Evolutionary conservation across 306 rosid species (phyloP).

Genomic region (Cucurbita moschata): DNA sequence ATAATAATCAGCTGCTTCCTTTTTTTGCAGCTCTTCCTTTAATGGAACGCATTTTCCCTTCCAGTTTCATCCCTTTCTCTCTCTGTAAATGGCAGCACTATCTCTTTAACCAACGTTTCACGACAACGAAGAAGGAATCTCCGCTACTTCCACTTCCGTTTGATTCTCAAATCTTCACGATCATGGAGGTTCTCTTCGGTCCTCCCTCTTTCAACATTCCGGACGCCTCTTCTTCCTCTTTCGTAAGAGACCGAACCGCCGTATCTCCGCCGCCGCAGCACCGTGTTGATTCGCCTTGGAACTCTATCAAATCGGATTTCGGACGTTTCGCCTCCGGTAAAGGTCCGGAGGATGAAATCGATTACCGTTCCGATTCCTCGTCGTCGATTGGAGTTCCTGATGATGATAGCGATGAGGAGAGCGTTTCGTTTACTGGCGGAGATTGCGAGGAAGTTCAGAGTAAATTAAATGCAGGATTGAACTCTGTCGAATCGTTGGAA

Average conservation of each 20-base stretch:
- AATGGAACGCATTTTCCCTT: not conserved
- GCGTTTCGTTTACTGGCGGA: conserved; percentile 15
- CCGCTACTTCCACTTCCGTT: not conserved
- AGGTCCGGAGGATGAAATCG: conserved; percentile 22
- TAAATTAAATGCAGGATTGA: conserved; percentile 27
- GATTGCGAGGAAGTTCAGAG: conserved; percentile 43
- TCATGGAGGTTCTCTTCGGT: conserved; percentile 69
- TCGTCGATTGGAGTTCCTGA: conserved; percentile 83
- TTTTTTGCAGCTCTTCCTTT: not conserved
- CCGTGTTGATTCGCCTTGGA: not conserved
- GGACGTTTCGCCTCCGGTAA: not conserved
- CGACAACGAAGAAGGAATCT: no score
- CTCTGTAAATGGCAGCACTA: not conserved
- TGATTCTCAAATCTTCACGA: not conserved
- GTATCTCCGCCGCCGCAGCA: not conserved
- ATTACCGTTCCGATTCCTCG: conserved; percentile 29
- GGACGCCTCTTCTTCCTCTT: conserved; percentile 23
- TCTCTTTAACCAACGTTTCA: conserved; percentile 3
- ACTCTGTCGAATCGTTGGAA: conserved; percentile 42
- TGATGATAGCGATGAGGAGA: conserved; percentile 39
- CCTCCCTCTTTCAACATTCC: conserved; percentile 50
- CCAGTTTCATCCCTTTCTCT: not conserved
- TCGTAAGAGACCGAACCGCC: not conserved
- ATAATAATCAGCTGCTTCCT: not conserved
- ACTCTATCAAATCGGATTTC: not conserved